A percentile compares a stretch with the other conserved stretches of the same genome.
These are phyloP conservation scores for Mangifera indica DNA, from an alignment of 345 rosid species.

Conservation along the genomic window DNA sequence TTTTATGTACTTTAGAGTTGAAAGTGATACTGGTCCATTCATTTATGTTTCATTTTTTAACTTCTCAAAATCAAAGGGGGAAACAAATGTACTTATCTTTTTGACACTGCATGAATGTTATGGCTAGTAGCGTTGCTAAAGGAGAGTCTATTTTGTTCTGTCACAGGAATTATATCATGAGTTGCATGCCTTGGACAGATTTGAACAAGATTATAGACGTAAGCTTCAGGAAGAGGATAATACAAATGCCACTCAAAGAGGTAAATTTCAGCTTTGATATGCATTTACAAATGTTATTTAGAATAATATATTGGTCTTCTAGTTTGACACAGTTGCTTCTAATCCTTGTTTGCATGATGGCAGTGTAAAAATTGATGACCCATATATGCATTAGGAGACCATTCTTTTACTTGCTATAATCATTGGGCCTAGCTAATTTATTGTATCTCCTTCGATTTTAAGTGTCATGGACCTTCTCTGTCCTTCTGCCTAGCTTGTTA, in stretches of 20 bases:
- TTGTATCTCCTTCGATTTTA: background rate
- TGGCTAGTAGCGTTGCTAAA: background rate
- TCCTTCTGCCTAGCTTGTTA: background rate
- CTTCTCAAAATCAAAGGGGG: background rate
- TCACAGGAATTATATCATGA: slow-evolving; percentile 95
- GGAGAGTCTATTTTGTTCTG: background rate
- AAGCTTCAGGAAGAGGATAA: slow-evolving; percentile 91
- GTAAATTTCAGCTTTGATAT: slow-evolving; percentile 32
- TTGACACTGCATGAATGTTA: background rate
- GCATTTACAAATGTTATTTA: slow-evolving; percentile 5
- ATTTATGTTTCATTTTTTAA: too few relatives aligned
- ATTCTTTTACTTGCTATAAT: background rate
- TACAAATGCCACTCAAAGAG: slow-evolving; percentile 69
- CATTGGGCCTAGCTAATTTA: slow-evolving; percentile 4
- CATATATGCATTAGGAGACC: background rate
- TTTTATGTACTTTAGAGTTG: background rate
- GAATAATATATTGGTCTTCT: background rate
- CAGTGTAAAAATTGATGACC: background rate
- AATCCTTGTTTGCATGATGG: background rate
- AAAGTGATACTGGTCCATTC: background rate
- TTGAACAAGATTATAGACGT: slow-evolving; percentile 95
- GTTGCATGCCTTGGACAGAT: slow-evolving; percentile 93
- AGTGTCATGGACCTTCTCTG: background rate
- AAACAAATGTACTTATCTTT: background rate
- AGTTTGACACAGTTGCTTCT: background rate